Conservation (phyloP, 208 protist species). For the Wallacemonas rigidus region DNA sequence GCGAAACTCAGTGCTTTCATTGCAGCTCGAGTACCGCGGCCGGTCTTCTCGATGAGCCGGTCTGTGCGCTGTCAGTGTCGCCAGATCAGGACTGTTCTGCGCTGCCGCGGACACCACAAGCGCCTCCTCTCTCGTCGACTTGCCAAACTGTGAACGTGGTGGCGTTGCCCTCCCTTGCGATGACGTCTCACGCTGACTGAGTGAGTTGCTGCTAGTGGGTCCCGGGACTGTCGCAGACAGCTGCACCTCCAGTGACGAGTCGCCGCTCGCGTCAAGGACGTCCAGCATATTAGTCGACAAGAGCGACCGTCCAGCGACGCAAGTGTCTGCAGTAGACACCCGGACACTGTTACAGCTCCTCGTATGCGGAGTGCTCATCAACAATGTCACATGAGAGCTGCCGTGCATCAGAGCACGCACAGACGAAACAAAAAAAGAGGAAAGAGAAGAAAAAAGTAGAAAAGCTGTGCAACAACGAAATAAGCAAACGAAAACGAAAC, state of each 20-base stretch:
- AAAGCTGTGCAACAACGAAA: neutral
- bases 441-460: slow-evolving; percentile 2
- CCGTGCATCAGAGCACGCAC: neutral
- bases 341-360: neutral
- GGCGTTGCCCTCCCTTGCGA: too few species aligned
- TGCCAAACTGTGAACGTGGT: too few species aligned
- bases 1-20: slow-evolving; percentile 4
- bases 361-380: neutral
- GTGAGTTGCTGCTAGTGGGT: neutral
- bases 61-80: neutral
- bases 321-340: neutral
- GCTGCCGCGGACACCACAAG: neutral
- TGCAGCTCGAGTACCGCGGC: slow-evolving; percentile 8
- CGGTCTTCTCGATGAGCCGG: neutral
- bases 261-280: neutral
- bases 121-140: neutral
- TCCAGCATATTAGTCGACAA: neutral
- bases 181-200: too few species aligned
- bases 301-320: neutral
- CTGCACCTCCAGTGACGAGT: neutral
- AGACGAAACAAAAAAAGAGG: neutral
- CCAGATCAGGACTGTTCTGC: neutral
- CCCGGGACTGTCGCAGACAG: neutral
- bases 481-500: too few species aligned
- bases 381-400: neutral